Conservation (phyloP, 2,329 filamentous ascomycete species). For the Colletotrichum liriopes region DNA sequence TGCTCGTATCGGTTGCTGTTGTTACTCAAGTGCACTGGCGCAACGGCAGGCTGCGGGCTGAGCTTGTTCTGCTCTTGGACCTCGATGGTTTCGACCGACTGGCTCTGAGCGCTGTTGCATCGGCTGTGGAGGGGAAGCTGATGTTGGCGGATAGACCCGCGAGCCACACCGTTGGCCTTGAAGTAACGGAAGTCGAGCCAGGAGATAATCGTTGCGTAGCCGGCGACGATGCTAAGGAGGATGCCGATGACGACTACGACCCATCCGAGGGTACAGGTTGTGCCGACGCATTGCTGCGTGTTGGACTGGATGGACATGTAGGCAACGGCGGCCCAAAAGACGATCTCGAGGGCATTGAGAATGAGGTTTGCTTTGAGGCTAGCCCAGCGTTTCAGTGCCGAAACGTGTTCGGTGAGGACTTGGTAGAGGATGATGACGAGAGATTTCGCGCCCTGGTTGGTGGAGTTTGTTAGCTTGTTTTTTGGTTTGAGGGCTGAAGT, state of each 20-base stretch:
- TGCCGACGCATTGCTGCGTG: constrained; percentile 29
- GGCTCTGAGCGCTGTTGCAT: constrained; percentile 11
- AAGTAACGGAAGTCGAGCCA: constrained; percentile 34
- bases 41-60: not conserved
- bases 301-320: constrained; percentile 44
- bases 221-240: constrained; percentile 35
- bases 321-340: constrained; percentile 57
- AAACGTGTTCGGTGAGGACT: constrained; percentile 55
- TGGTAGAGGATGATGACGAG: constrained; percentile 59
- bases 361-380: constrained; percentile 59
- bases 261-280: constrained; percentile 38
- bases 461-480: not conserved
- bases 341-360: constrained; percentile 57
- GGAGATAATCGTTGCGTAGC: constrained; percentile 30
- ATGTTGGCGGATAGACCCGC: constrained; percentile 8
- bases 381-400: constrained; percentile 53
- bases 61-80: constrained; percentile 9
- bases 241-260: constrained; percentile 30
- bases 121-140: constrained; percentile 22
- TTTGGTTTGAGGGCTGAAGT: not conserved
- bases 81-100: constrained; percentile 6
- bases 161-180: constrained; percentile 24
- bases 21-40: not conserved
- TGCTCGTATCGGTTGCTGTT: not conserved
- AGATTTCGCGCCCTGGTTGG: constrained; percentile 53